A percentile compares a stretch with the other conserved stretches of the same genome.
Evolutionary conservation across 257 asterid species (phyloP).

Genomic region (Paraleonurus japonicus): DNA sequence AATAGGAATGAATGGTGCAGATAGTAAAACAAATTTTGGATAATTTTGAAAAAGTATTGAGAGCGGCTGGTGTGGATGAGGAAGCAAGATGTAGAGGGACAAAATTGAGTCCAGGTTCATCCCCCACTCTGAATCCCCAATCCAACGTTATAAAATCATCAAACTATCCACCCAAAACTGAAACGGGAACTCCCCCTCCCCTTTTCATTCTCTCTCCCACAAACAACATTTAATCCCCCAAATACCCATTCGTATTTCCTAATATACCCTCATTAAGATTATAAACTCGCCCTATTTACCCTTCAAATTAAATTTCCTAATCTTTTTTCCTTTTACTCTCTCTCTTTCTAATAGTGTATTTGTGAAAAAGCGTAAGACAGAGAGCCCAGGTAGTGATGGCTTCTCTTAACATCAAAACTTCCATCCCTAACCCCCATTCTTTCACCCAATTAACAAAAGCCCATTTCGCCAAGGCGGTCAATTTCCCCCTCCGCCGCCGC

Average conservation of each 20-base stretch:
- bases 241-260: not conserved
- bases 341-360: not conserved
- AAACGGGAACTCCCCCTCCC: not conserved
- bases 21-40: no score
- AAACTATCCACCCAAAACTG: not conserved
- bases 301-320: not conserved
- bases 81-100: not conserved
- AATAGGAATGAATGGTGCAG: no score
- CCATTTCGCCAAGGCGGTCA: conserved; percentile 32
- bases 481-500: conserved; percentile 27
- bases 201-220: not conserved
- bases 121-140: not conserved
- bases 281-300: not conserved
- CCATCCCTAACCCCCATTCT: conserved; percentile 28
- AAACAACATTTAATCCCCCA: not conserved
- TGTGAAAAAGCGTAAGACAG: not conserved
- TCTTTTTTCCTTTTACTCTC: not conserved
- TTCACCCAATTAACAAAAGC: conserved; percentile 37
- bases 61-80: not conserved
- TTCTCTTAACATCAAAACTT: conserved; percentile 55
- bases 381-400: conserved; percentile 35
- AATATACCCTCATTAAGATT: not conserved
- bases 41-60: not conserved
- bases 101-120: conserved; percentile 27
- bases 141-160: not conserved